Conservation (phyloP, 2,329 filamentous ascomycete genomes). For the Plectosphaerella sp. region DNA sequence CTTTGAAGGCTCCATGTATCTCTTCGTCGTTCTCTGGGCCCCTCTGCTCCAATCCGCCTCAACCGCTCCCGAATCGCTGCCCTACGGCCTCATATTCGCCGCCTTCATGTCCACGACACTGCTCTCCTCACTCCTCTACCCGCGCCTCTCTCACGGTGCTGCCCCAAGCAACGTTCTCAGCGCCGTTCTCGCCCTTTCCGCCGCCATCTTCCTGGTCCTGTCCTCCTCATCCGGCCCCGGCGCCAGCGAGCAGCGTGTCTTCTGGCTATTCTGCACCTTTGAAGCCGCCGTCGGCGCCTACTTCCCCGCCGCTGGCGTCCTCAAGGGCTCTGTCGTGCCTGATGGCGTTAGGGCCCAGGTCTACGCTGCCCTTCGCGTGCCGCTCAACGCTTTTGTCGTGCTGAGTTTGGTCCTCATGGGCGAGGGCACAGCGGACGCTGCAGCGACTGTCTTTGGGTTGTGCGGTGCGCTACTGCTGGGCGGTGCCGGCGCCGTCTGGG, state of each 20-base stretch:
- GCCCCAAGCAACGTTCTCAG: constrained; percentile 21
- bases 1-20: constrained; percentile 56
- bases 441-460: constrained; percentile 20
- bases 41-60: constrained; percentile 39
- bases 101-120: constrained; percentile 57
- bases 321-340: constrained; percentile 48
- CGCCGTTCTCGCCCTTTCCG: constrained; percentile 31
- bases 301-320: constrained; percentile 47
- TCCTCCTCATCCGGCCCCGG: constrained; percentile 11
- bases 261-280: constrained; percentile 53
- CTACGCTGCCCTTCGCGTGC: constrained; percentile 50
- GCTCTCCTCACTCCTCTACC: constrained; percentile 51
- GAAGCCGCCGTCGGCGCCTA: constrained; percentile 53
- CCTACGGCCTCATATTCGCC: constrained; percentile 51
- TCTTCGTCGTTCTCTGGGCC: constrained; percentile 58
- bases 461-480: constrained; percentile 24
- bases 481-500: constrained; percentile 20
- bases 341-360: constrained; percentile 48
- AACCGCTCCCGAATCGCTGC: constrained; percentile 16
- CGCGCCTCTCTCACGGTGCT: constrained; percentile 1
- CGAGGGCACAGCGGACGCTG: constrained; percentile 17
- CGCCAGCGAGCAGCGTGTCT: constrained; percentile 30
- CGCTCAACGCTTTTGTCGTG: constrained; percentile 54
- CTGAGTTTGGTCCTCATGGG: constrained; percentile 35
- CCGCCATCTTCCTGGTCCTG: constrained; percentile 31